Base-by-base conservation (phyloP, 305 asterid genomes). In the Fraxinus nigra region DNA sequence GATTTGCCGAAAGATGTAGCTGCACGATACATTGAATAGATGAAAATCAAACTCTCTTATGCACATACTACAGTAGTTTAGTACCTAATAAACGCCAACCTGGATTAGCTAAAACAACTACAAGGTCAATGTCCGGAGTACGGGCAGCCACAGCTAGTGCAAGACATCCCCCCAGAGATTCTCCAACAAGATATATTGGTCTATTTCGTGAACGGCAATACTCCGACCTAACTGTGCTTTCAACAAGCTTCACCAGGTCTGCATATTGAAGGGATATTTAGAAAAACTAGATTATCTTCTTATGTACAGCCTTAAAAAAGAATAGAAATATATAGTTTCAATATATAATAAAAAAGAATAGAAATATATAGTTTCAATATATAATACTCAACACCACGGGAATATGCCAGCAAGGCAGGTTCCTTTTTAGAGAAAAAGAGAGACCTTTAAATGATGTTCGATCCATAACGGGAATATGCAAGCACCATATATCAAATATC, bases 101-200 rank as follows among this genome's bases (percentile, higher is more conserved):
- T 86, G 98, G 94, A 86, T 95, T 95, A 20, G 95, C 94, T 89
- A 95, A 87, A 78, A 95, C 86, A 46, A 95, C 81, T 37, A 89
- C 59, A 54, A 95, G 96, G 85, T 93, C 93, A 72, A 92, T 87
- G 54, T 90, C 84, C 4, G 92, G 93, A 85, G 90, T 95, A 34
- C 94, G 89, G 18, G 98, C 91, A 84, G 98, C 98, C 89, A 95
- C 90, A 77, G 93, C 92, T 48, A 93, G 92, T 0, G 98, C 96
- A 28, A 95, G 89, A 85, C 97, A 92, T 84, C 88, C 96, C 77
- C 98, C 98, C 38, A 93, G 83, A 30, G 97, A 92, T 72, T 93
- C 95, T 61, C 92, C 98, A 74, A 93, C 85, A 35, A 95, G 92
- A 89, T 95, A 95, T 82, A 93, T 87, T 2, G 98, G 97, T 54